A percentile compares a stretch with the other conserved stretches of the same genome.
phyloP scores from a whole-genome alignment of 192 early-diverging fungal genomes.

The Rhizophagus prolifer region DNA sequence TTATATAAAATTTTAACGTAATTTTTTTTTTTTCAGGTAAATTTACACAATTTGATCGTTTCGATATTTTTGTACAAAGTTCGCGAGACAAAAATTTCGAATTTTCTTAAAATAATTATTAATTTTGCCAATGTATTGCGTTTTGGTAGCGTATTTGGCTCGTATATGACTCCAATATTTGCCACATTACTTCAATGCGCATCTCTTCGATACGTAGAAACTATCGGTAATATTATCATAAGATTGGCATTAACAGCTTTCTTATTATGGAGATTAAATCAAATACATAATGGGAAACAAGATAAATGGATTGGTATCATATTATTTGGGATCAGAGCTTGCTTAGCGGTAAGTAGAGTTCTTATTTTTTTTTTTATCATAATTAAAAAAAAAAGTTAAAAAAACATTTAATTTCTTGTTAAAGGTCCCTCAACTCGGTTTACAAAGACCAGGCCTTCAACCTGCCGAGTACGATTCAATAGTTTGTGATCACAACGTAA shows the following conservation, averaged over 20 bases:
- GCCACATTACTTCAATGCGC: not conserved
- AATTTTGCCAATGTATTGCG: not conserved
- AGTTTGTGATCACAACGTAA: not conserved
- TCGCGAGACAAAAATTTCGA: slow-evolving; percentile 1
- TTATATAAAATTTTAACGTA: too few species aligned
- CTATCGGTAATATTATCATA: not conserved
- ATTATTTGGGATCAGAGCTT: not conserved
- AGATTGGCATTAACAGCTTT: not conserved
- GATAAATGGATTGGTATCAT: not conserved
- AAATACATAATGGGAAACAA: not conserved
- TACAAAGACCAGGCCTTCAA: not conserved
- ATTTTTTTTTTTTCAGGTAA: too few species aligned
- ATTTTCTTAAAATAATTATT: slow-evolving; percentile 21
- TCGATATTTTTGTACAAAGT: slow-evolving; percentile 1
- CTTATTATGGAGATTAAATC: slow-evolving; percentile 22
- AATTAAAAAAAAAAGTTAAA: too few species aligned
- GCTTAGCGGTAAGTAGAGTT: not conserved
- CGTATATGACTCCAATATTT: too few species aligned
- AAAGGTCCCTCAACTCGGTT: not conserved
- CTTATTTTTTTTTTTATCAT: too few species aligned
- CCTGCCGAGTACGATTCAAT: not conserved
- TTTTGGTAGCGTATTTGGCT: not conserved
- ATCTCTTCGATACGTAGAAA: not conserved
- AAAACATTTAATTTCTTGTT: too few species aligned
- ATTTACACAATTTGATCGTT: not conserved